These are phyloP conservation scores for Suhomyces ambrosiae DNA, from an alignment of 1,139 yeast genomes.

Conservation along the genomic window DNA sequence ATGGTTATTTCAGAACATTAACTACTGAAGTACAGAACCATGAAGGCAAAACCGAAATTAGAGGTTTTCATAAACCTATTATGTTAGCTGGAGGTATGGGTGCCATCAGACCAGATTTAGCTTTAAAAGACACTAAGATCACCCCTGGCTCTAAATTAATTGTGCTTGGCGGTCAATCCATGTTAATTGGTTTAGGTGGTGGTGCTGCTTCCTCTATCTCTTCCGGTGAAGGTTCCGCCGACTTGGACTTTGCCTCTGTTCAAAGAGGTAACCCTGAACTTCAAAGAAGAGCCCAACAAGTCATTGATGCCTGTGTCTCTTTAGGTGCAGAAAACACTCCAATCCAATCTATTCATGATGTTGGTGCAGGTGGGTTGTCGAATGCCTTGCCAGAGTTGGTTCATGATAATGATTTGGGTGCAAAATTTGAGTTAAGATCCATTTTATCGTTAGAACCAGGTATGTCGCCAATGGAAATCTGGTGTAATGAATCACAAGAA, in stretches of 20 bases:
- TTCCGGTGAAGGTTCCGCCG: constrained; percentile 95
- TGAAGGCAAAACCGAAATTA: constrained; percentile 67
- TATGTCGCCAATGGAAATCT: constrained; percentile 99
- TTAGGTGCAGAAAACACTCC: constrained; percentile 75
- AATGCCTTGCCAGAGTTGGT: constrained; percentile 97
- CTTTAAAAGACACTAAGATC: constrained; percentile 82
- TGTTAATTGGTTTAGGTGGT: constrained; percentile 98
- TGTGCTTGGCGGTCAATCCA: constrained; percentile 97
- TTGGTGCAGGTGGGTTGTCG: constrained; percentile 98
- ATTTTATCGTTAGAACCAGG: constrained; percentile 93
- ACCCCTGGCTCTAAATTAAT: constrained; percentile 92
- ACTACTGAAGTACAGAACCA: constrained; percentile 73
- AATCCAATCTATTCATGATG: constrained; percentile 95
- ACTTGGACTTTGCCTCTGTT: constrained; percentile 95
- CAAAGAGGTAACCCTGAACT: constrained; percentile 99
- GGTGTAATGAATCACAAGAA: constrained; percentile 99
- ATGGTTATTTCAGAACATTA: constrained; percentile 94
- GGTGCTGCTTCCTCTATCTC: constrained; percentile 98
- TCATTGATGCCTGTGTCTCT: constrained; percentile 89
- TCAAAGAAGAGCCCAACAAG: constrained; percentile 99
- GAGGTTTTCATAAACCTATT: constrained; percentile 98
- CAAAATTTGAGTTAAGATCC: constrained; percentile 86
- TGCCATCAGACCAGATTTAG: constrained; percentile 89
- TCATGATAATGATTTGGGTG: constrained; percentile 96
- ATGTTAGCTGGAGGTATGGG: constrained; percentile 99